phyloP scores from a whole-genome alignment of 768 basidiomycete genomes.

The Boletus fagicola region DNA sequence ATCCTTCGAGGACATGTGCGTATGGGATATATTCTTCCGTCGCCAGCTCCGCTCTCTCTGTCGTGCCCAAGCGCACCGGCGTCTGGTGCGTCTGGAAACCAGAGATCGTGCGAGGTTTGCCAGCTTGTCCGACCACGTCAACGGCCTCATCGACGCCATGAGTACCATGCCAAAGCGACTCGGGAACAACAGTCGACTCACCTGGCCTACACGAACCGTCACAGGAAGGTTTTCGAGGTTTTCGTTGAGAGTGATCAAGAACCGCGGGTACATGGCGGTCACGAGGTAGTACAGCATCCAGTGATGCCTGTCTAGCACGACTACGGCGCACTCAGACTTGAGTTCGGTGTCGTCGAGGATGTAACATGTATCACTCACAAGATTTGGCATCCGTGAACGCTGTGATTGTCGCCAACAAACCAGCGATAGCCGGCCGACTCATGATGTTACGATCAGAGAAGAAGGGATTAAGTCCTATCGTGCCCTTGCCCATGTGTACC shows the following conservation, averaged over 20 bases:
- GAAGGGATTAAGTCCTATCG: constrained; percentile 95
- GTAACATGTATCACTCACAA: constrained; percentile 56
- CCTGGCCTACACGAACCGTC: constrained; percentile 93
- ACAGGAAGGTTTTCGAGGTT: constrained; percentile 82
- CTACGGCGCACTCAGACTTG: constrained; percentile 39
- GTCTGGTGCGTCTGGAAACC: constrained; percentile 99
- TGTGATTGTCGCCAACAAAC: constrained; percentile 80
- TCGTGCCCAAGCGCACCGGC: constrained; percentile 92
- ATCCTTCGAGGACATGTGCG: constrained; percentile 85
- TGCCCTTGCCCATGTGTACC: constrained; percentile 99
- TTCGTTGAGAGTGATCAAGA: constrained; percentile 96
- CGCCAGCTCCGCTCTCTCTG: constrained; percentile 91
- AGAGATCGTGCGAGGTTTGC: constrained; percentile 93
- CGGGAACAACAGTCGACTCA: constrained; percentile 32
- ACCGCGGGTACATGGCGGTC: constrained; percentile 96
- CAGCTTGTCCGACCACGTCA: constrained; percentile 96
- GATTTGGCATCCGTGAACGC: constrained; percentile 93
- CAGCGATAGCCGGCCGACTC: constrained; percentile 86
- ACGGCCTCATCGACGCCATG: constrained; percentile 58
- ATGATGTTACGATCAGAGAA: constrained; percentile 89
- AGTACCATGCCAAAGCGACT: not conserved
- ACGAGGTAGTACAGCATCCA: constrained; percentile 99
- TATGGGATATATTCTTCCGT: constrained; percentile 97
- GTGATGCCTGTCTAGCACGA: constrained; percentile 92
- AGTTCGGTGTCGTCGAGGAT: not conserved